Base-by-base conservation (phyloP, 2,329 filamentous ascomycete species). In the Talaromyces amestolkiae region DNA sequence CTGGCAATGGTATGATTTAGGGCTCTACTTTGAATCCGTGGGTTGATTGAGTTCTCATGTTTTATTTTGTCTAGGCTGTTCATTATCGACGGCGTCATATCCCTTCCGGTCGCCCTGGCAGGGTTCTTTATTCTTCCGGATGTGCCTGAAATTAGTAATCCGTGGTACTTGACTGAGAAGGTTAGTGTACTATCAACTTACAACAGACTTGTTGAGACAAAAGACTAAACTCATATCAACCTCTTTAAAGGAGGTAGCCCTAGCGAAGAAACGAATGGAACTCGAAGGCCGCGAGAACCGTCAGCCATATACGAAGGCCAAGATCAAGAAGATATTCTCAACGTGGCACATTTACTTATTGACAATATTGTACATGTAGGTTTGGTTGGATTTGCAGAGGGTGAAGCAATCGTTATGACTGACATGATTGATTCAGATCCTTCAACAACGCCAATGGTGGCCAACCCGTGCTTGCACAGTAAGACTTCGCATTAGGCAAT, bases 331-430 rank as follows among this genome's bases (percentile, higher is more conserved):
- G 69, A 89, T 90, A 19, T 84, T 89, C 65, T 80, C 81, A 0
- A 85, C 84, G 6, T 90, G 88, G 88, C 87, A 88, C 67, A 85
- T 90, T 1, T 90, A 87, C 64, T 69, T 83, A 0, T 76, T 91
- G 3, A 82, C 82, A 0, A 63, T 85, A 0, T 74, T 89, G 1
- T 90, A 90, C 72, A 81, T 89, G 71, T 82, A 67, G 56, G 77
- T 22, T 22, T 37, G 11, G 31, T 15, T 5, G 2, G 15, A 22
- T 15, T 19, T 33, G 27, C 10, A 17, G 13, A 51, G 24, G 13
- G 27, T 31, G 27, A 7, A 31, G 27, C 27, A 51, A 6, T 27
- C 7, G 3, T 33, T 27, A 17, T 49, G 33, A 37, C 45, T 54
- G 22, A 60, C 63, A 66, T 11, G 66, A 15, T 2, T 11, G n/a